phyloP scores from a whole-genome alignment of 2,329 filamentous ascomycete species.

The Stagonosporopsis vannaccii region DNA sequence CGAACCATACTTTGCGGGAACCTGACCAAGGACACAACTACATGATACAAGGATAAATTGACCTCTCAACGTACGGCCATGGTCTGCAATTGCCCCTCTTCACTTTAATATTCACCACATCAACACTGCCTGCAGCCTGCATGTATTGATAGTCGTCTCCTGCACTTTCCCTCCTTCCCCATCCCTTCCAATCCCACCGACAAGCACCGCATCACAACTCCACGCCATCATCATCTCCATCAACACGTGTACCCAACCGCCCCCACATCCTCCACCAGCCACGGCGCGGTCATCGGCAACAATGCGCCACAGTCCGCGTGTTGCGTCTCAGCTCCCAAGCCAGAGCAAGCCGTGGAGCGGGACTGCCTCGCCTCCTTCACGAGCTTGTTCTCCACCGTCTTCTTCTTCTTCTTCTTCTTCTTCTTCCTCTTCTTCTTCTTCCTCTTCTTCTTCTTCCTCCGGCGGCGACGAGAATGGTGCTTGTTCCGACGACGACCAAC shows the following conservation, averaged over 20 bases:
- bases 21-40: not conserved
- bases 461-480: too few species aligned
- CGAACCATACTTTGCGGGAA: not conserved
- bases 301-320: too few species aligned
- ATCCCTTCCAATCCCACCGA: not conserved
- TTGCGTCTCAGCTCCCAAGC: too few species aligned
- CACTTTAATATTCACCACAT: not conserved
- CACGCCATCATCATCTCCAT: not conserved
- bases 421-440: too few species aligned
- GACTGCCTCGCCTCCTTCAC: too few species aligned
- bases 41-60: not conserved
- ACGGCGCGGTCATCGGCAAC: too few species aligned
- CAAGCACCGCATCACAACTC: not conserved
- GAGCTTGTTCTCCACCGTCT: too few species aligned
- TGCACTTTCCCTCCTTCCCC: not conserved
- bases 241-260: not conserved
- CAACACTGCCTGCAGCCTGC: not conserved
- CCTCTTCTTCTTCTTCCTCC: too few species aligned
- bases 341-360: too few species aligned
- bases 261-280: not conserved
- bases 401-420: too few species aligned
- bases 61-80: not conserved
- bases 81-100: not conserved
- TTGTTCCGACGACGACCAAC: too few species aligned
- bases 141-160: not conserved